Evolutionary conservation across 139 green algal species (phyloP).

Genomic region (Monoraphidium neglectum): DNA sequence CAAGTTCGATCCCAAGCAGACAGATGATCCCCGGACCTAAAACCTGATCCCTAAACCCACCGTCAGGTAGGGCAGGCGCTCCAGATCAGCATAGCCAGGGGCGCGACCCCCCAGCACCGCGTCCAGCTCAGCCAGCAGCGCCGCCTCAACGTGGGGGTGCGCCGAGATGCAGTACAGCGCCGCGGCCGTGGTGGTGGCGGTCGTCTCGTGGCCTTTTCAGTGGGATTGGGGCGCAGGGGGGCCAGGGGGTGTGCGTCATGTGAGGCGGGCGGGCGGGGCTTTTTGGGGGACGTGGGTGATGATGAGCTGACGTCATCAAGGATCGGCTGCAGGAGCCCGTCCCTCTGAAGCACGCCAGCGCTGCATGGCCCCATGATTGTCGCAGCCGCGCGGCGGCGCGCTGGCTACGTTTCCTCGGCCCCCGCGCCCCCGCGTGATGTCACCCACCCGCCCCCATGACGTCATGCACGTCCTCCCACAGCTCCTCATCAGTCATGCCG

Average conservation of each 20-base stretch:
- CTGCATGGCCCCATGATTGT: no score
- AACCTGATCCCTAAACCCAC: background rate
- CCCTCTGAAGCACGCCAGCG: no score
- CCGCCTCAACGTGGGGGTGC: slow-evolving; percentile 54
- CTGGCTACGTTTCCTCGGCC: no score
- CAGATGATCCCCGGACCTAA: no score
- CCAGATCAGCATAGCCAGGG: slow-evolving; percentile 30
- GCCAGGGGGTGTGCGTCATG: no score
- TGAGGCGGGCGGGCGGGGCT: no score
- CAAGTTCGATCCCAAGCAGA: no score
- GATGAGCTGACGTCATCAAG: no score
- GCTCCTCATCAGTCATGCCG: slow-evolving; percentile 64
- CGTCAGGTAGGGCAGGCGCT: slow-evolving; percentile 46
- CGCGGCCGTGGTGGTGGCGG: slow-evolving; percentile 63
- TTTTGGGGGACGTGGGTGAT: no score
- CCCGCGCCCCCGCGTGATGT: background rate
- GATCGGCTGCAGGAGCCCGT: no score
- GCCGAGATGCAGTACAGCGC: slow-evolving; percentile 59
- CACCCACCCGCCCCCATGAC: slow-evolving; percentile 63
- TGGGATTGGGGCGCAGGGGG: no score
- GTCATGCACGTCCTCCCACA: slow-evolving; percentile 79
- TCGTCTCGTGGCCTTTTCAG: slow-evolving; percentile 80
- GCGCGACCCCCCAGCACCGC: slow-evolving; percentile 36
- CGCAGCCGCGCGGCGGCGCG: no score
- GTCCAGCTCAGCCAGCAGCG: slow-evolving; percentile 51